phyloP scores from a whole-genome alignment of 1,284 basidiomycete species.

The Puccinia triticina region DNA sequence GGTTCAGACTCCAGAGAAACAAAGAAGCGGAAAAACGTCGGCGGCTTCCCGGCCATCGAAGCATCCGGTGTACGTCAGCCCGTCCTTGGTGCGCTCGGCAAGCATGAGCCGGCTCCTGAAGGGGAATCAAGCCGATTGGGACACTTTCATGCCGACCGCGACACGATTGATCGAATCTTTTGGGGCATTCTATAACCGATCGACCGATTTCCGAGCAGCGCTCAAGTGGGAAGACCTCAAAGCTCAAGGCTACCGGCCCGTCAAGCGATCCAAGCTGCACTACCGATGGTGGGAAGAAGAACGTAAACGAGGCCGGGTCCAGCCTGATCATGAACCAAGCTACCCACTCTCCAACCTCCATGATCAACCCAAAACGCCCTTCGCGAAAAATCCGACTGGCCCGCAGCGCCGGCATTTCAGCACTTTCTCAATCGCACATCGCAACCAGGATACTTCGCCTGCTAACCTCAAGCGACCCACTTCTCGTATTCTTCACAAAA shows the following conservation, averaged over 20 bases:
- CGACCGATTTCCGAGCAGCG: constrained; percentile 30
- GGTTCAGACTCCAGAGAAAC: too few relatives aligned
- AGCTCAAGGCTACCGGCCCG: constrained; percentile 48
- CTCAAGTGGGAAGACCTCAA: constrained; percentile 37
- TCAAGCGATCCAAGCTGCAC: constrained; percentile 35
- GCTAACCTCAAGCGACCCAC: not conserved
- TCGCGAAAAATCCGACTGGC: not conserved
- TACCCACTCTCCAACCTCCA: constrained; percentile 19
- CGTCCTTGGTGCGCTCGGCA: constrained; percentile 84
- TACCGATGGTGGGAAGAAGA: constrained; percentile 50
- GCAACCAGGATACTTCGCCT: constrained; percentile 2
- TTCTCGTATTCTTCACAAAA: constrained; percentile 37
- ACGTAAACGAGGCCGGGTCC: constrained; percentile 42
- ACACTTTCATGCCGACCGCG: constrained; percentile 28
- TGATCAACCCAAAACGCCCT: not conserved
- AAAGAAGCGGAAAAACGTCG: too few relatives aligned
- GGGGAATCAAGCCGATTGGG: constrained; percentile 35
- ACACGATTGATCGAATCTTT: constrained; percentile 28
- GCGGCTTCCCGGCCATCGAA: constrained; percentile 97
- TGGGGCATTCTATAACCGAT: constrained; percentile 44
- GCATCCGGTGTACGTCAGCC: constrained; percentile 89
- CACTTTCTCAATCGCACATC: not conserved
- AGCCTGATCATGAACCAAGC: constrained; percentile 47
- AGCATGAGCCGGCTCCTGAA: constrained; percentile 72
- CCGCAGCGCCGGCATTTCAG: not conserved